Evolutionary conservation across 495 filamentous ascomycete genomes (phyloP), one percentile per base, ranked within the genome.

Genomic region (Penicillium steckii): DNA sequence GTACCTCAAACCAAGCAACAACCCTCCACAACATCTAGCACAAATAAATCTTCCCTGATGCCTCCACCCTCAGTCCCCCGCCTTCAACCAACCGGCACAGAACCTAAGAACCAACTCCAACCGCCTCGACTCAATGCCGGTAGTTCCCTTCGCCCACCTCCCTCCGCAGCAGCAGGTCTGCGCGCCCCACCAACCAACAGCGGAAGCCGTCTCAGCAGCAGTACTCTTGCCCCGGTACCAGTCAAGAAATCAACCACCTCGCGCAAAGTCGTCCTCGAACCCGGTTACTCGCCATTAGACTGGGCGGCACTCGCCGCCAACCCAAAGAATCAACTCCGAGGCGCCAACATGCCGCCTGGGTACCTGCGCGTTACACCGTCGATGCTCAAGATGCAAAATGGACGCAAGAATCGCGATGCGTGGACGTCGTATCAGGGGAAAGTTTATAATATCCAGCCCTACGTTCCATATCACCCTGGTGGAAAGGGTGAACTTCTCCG

Each of bases 371-470:
- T 98, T 8, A 86, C 91, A 9, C 93, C 92, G 7, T 86, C 83
- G 18, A 77, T 89, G 73, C 80, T 98, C 8, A 83, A 84, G 57
- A 60, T 72, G 24, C 82, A 89, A 61, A 91, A 86, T 55, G 90
- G 90, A 2, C 83, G 91, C 25, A 87, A 86, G 53, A 90, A 89
- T 3, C 83, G 82, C 37, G 87, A 94, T 50, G 91, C 91, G 3
- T 98, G 94, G 94, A 94, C 85, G 8, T 86, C 81, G 15, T 85
- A 92, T 30, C 84, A 86, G 35, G 92, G 92, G 1, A 85, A 85
- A 54, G 92, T 97, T 26, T 98, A 97, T 68, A 97, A 98, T 66
- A 83, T 98, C 48, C 86, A 83, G 2, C 90, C 92, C 1, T 98
- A 98, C 65, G 50, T 91, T 32, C 84, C 87, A 1, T 98, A 90